Base-by-base conservation (phyloP, 148 eudicot genomes). In the Beta vulgaris region DNA sequence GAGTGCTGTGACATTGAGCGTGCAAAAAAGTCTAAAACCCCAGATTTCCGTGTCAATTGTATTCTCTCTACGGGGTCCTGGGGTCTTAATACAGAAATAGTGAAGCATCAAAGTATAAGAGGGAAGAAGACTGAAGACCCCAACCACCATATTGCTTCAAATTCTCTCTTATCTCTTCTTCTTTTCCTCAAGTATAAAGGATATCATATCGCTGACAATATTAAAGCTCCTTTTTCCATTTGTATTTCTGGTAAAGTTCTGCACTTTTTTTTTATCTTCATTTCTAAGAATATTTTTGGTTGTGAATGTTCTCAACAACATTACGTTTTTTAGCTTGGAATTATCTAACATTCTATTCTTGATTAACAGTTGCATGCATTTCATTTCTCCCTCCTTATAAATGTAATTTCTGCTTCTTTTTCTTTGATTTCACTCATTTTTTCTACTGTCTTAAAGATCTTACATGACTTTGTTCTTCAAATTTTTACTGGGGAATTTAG, bases 171-270 rank as follows among this genome's bases (percentile, higher is more conserved):
- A 43, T 59, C 63, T 26, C 63, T n/a, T 61, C 79, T 74, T 55
- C 62, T 80, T 77, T 67, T 6, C 60, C 11, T 19, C 0, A 36
- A 25, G 34, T 61, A 61, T 62, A 43, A 73, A 78, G 72, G 25
- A n/a, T 68, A 69, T 49, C 49, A 46, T 35, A 42, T n/a, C 66
- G 23, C 77, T 37, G n/a, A n/a, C 16, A 19, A 59, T 68, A 71
- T 10, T 48, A 74, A 79, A 31, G 64, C 53, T 34, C 79, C 63
- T 79, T 69, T 44, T 43, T 29, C 53, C 39, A 6, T 40, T 73
- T 23, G n/a, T 59, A 53, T 48, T 80, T 75, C 58, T 75, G 82
- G 82, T 75, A 75, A 80, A 80, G 71, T 37, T 29, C 10, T 68
- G 3, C 55, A 67, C 73, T 62, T 61, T 76, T 67, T 68, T 37